Evolutionary conservation across 257 asterid species (phyloP).

Genomic region (Scutellaria baicalensis): DNA sequence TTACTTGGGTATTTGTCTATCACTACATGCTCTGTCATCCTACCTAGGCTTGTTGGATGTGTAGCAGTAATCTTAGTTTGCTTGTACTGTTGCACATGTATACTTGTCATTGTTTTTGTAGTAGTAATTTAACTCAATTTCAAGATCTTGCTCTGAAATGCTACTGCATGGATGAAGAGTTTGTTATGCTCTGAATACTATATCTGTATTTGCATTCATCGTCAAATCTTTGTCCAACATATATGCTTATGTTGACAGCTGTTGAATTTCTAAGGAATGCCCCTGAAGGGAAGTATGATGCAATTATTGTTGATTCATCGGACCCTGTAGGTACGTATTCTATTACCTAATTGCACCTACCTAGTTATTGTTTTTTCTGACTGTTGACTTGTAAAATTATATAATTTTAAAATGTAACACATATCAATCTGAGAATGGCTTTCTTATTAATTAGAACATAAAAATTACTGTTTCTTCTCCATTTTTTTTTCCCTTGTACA

Average conservation of each 20-base stretch:
- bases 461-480: too few species aligned
- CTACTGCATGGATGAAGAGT: not conserved
- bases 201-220: not conserved
- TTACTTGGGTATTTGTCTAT: too few species aligned
- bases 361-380: not conserved
- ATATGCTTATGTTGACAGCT: constrained; percentile 41
- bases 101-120: not conserved
- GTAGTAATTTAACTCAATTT: not conserved
- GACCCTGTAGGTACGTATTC: constrained; percentile 86
- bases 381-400: not conserved
- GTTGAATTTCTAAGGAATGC: constrained; percentile 58
- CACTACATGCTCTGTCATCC: too few species aligned
- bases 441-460: too few species aligned
- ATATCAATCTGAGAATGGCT: not conserved
- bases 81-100: not conserved
- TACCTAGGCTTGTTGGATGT: not conserved
- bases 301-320: constrained; percentile 90
- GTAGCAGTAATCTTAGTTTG: not conserved
- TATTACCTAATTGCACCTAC: not conserved
- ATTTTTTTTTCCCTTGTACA: too few species aligned
- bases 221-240: not conserved
- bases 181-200: not conserved
- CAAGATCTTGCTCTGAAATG: not conserved
- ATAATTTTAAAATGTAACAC: not conserved
- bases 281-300: constrained; percentile 84